phyloP scores from a whole-genome alignment of 2,329 filamentous ascomycete species.

The Colletotrichum sp. region DNA sequence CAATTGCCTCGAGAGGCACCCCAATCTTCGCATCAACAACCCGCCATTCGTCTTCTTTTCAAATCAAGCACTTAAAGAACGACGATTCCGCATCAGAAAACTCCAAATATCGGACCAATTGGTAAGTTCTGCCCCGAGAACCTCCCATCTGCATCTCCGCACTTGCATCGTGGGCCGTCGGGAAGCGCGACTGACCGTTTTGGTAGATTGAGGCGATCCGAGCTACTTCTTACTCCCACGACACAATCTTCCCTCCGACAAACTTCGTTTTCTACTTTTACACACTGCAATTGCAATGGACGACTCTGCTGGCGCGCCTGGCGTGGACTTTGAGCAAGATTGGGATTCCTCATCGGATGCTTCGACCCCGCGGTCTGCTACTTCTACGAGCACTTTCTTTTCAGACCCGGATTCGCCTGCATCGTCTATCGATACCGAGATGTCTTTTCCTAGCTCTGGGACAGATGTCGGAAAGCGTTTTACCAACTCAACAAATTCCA shows the following conservation, averaged over 20 bases:
- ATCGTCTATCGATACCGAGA: not conserved
- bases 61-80: not conserved
- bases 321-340: not conserved
- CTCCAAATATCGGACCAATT: not conserved
- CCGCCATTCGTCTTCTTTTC: not conserved
- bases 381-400: not conserved
- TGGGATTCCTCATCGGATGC: not conserved
- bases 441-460: fast-evolving
- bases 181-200: not conserved
- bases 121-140: not conserved
- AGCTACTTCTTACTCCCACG: not conserved
- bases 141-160: not conserved
- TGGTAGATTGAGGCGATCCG: not conserved
- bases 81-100: not conserved
- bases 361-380: not conserved
- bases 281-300: not conserved
- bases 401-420: not conserved
- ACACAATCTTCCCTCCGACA: not conserved
- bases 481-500: fast-evolving
- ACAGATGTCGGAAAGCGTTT: fast-evolving
- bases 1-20: not conserved
- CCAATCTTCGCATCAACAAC: not conserved
- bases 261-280: not conserved
- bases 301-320: not conserved
- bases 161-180: not conserved